Evolutionary conservation across 768 basidiomycete species (phyloP), one percentile per base, ranked within the genome.

Genomic region (Lyophyllum semitale): DNA sequence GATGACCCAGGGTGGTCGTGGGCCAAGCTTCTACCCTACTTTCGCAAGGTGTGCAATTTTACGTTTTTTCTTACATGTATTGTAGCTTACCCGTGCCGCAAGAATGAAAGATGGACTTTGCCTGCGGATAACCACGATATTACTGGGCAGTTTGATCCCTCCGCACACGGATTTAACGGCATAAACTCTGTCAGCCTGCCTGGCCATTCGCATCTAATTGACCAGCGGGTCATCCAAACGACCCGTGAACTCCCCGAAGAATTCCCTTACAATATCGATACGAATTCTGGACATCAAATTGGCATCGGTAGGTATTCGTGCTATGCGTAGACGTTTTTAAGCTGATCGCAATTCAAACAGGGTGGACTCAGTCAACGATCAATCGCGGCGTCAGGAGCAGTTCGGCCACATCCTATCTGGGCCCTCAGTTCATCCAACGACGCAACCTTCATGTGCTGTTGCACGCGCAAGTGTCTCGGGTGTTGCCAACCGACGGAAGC

Each of bases 1-100:
- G 60, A 59, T 3, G 69, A 71, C 53, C 22, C 41, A 9, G 68
- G 69, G 6, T 71, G 69, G 69, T 64, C 65, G 18, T 69, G 68
- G 68, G 52, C 66, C 26, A 42, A 23, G 1, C 30, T 68, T 8
- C 51, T 59, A 27, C 56, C 53, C 1, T 68, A 66, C 37, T 59
- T 38, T 9, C 11, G 37, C 7, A 38, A 18, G 37, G 37, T 38
- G n/a, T 66, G 57, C 11, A 9, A n/a, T 18, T 15, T 35, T 15
- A 35, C 33, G 15, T 8, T 15, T 13, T 35, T 8, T 15, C 13
- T 3, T 15, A 15, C 33, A 7, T 15, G 4, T 38, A 5, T 4
- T 38, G 5, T n/a, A 38, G 17, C 37, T 18, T 63, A 65, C 45
- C 15, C 15, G 33, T 8, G 1, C 6, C 35, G 15, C 17, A 48